Conservation (phyloP, 1,284 basidiomycete species). For the Cryptococcus jaspeensis region DNA sequence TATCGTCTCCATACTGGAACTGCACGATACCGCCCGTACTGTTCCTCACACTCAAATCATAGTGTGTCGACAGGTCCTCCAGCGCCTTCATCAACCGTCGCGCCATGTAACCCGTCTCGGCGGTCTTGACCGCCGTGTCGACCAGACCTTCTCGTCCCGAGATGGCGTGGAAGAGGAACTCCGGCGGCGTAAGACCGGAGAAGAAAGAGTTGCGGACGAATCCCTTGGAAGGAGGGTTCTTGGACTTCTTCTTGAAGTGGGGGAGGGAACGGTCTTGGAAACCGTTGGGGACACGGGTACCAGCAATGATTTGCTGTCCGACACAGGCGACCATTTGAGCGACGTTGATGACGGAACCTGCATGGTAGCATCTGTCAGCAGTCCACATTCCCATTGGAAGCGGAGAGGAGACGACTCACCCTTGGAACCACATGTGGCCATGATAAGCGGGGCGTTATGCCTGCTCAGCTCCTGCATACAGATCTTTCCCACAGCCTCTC, state of each 20-base stretch:
- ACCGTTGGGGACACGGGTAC: conserved; percentile 96
- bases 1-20: conserved; percentile 96
- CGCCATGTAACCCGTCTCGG: conserved; percentile 99
- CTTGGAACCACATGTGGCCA: conserved; percentile 99
- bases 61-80: conserved; percentile 95
- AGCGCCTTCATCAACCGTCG: conserved; percentile 98
- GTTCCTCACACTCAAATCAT: conserved; percentile 96
- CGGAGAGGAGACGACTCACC: conserved; percentile 55
- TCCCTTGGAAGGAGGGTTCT: conserved; percentile 95
- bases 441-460: conserved; percentile 96
- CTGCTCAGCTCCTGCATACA: conserved; percentile 97
- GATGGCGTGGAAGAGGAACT: conserved; percentile 98
- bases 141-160: conserved; percentile 98
- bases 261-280: conserved; percentile 99
- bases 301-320: conserved; percentile 97
- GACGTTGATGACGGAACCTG: conserved; percentile 96
- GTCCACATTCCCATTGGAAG: too few species aligned
- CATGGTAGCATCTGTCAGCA: conserved; percentile 44
- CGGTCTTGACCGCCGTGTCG: conserved; percentile 99
- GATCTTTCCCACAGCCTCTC: conserved; percentile 93
- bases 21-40: conserved; percentile 96
- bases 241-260: conserved; percentile 97
- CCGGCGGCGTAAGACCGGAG: conserved; percentile 88
- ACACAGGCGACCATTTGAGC: conserved; percentile 99
- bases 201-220: conserved; percentile 99